Base-by-base conservation (phyloP, 495 filamentous ascomycete genomes). In the Xylaria scruposa region DNA sequence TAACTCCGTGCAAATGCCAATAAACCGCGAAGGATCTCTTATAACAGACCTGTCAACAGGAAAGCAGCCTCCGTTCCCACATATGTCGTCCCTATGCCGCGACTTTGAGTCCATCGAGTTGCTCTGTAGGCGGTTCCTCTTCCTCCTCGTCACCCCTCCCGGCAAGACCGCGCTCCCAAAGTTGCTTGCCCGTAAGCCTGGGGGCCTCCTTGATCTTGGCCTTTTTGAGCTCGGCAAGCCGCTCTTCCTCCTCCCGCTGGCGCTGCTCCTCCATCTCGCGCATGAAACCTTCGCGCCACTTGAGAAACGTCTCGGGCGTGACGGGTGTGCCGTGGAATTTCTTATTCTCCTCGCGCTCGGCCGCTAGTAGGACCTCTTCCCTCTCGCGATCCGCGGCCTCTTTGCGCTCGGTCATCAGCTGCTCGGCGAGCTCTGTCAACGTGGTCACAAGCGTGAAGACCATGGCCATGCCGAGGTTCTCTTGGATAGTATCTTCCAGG, bases 381-480 rank as follows among this genome's bases (percentile, higher is more conserved):
- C 86, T 88, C 70, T 76, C 84, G 74, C 89, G 85, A 12, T 88
- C 88, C 10, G 86, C 90, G 8, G 85, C 88, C 61, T 89, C 86
- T 60, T 75, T 82, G 29, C 97, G 90, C 59, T 93, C 89, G 3
- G 79, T 71, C 75, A 97, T 89, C 29, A 99, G 85, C 67, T 88
- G 84, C 83, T 99, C 96, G 6, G 93, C 94, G 46, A 85, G 85
- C 70, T 99, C 96, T 77, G 97, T 98, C 67, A 99, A 81, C 3
- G 92, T 89, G 49, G 90, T 92, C 40, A 94, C 90, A 21, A 99
- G 83, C 0, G 95, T 94, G 82, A 97, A 99, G 0, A 99, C 86
- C 96, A 99, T 99, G n/a, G 94, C 92, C 90, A 97, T 97, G 40
- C 96, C 96, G 46, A 98, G 79, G 71, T 94, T 98, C 81, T 98